Percentiles rank a stretch among this genome's conserved stretches.
Evolutionary conservation across 2,329 filamentous ascomycete species (phyloP).

Genomic region (Fulvia fulva): DNA sequence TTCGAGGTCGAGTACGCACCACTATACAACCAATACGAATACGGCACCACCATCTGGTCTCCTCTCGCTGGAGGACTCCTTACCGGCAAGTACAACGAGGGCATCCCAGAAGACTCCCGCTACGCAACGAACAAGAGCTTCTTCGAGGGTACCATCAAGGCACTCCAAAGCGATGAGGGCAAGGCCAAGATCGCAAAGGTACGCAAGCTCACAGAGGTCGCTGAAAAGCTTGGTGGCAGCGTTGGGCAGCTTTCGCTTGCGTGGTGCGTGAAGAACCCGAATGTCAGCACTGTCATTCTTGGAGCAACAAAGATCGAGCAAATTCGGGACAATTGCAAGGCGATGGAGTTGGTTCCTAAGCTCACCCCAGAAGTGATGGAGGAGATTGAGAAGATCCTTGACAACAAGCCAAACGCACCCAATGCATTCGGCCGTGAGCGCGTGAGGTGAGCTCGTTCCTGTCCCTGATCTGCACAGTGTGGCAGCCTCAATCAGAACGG

Average conservation of each 20-base stretch:
- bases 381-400: constrained; percentile 43
- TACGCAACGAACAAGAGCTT: constrained; percentile 56
- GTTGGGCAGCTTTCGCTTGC: constrained; percentile 54
- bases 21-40: constrained; percentile 54
- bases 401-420: constrained; percentile 37
- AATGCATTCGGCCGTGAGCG: constrained; percentile 32
- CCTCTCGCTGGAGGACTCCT: constrained; percentile 56
- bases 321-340: constrained; percentile 48
- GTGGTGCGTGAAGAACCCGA: constrained; percentile 56
- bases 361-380: constrained; percentile 38
- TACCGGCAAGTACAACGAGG: constrained; percentile 63
- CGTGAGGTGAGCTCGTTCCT: constrained; percentile 28
- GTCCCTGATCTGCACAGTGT: neutral
- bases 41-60: constrained; percentile 56
- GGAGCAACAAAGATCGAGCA: constrained; percentile 49
- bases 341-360: constrained; percentile 40
- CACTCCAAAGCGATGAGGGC: constrained; percentile 48
- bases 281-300: constrained; percentile 56
- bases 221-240: constrained; percentile 47
- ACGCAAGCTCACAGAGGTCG: constrained; percentile 49
- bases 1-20: constrained; percentile 61
- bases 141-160: constrained; percentile 55
- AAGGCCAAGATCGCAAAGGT: constrained; percentile 57
- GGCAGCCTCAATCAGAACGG: neutral
- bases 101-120: constrained; percentile 58